Base-by-base conservation (phyloP, 2,329 filamentous ascomycete genomes). In the Neurospora sp. region DNA sequence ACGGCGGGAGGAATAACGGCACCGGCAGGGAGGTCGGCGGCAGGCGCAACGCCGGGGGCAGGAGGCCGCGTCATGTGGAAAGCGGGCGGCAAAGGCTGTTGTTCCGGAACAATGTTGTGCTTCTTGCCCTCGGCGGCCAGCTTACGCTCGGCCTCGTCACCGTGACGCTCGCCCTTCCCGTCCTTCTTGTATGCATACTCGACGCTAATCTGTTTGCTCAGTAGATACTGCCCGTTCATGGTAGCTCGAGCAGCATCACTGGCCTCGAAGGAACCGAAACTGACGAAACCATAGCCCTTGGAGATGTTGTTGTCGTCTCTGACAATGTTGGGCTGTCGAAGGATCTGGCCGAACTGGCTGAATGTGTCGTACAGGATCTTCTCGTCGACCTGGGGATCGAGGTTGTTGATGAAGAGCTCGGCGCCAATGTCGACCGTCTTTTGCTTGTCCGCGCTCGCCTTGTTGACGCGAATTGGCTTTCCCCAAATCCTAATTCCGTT, bases 171-270 rank as follows among this genome's bases (percentile, higher is more conserved):
- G 75, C 95, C 95, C 82, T 97, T 97, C 75, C 96, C 96, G 77
- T 99, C 96, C 82, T 98, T 98, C 86, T 99, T 99, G 87, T 97
- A 98, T 46, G 96, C 96, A 80, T 98, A 99, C 81, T 98, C 95
- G 65, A 99, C 96, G 2, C 91, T 92, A 75, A 98, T 91, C 80
- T 97, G 92, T 83, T 97, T 97, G 84, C 96, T 97, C 85, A 97
- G 94, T 71, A 99, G 88, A 81, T 96, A 98, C 82, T 98, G 94
- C 68, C 93, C 93, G 79, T 97, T 92, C 91, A 99, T 94, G 79
- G 95, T 96, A 74, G 89, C 87, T 73, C 97, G 92, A 57, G 96
- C 94, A 72, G 92, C 91, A 77, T 99, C 96, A 11, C 93, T 96
- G 75, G 93, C 91, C 77, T 98, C 96, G 79, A 99, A 99, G 77